A percentile compares a stretch with the other conserved stretches of the same genome.
phyloP scores from a whole-genome alignment of 495 filamentous ascomycete species.

The Astrothelium macrocarpum region DNA sequence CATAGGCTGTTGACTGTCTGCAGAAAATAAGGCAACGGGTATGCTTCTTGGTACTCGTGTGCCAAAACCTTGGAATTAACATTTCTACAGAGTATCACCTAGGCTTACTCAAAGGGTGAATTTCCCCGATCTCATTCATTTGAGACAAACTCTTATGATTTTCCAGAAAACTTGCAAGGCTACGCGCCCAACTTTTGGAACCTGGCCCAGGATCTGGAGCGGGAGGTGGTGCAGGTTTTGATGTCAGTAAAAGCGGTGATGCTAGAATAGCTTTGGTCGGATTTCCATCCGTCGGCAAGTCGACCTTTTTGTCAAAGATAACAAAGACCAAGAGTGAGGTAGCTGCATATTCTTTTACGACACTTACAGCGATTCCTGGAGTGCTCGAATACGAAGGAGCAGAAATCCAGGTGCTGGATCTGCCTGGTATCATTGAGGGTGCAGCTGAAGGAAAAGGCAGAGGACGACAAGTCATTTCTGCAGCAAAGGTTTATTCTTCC shows the following conservation, averaged over 20 bases:
- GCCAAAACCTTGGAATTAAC: conserved; percentile 13
- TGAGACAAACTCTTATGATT: neutral
- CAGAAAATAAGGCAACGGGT: conserved; percentile 99
- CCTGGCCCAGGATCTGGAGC: conserved; percentile 67
- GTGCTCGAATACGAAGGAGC: conserved; percentile 97
- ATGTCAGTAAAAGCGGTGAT: conserved; percentile 95
- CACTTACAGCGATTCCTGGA: conserved; percentile 92
- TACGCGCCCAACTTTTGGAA: conserved; percentile 91
- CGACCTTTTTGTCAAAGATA: conserved; percentile 96
- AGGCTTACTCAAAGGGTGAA: conserved; percentile 91
- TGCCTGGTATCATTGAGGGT: conserved; percentile 98
- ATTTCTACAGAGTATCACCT: conserved; percentile 79
- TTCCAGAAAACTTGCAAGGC: conserved; percentile 82
- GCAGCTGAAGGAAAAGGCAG: conserved; percentile 93
- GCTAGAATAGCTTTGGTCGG: conserved; percentile 95
- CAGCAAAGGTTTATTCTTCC: conserved; percentile 56
- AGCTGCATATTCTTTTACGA: conserved; percentile 95
- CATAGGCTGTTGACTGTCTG: conserved; percentile 22
- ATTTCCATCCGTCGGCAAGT: conserved; percentile 98
- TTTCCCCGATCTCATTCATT: neutral
- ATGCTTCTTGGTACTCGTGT: conserved; percentile 23
- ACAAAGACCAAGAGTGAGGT: conserved; percentile 97
- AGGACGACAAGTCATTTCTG: conserved; percentile 94
- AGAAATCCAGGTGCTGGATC: conserved; percentile 96
- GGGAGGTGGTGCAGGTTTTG: conserved; percentile 74